Base-by-base conservation (phyloP, 2,329 filamentous ascomycete species). In the Pseudogymnoascus destructans region DNA sequence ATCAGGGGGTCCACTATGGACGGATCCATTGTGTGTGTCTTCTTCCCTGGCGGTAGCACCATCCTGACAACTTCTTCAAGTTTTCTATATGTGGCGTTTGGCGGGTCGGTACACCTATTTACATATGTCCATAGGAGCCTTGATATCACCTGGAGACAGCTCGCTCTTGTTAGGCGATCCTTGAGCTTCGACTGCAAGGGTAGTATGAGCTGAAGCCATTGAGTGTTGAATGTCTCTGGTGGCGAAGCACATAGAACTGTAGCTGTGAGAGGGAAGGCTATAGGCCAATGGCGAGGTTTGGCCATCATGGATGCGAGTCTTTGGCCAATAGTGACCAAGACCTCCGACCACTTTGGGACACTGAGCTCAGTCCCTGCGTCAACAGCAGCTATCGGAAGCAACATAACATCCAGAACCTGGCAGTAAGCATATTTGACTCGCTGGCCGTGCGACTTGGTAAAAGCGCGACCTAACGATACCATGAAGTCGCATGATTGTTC, bases 381-480 rank as follows among this genome's bases (percentile, higher is more conserved):
- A 11, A 52, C 42, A 3, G 88, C 88, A 11, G 92, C 92, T 56
- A 98, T 85, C 1, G 91, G 89, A 11, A 96, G 79, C 21, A 98
- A 74, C 25, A 98, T 77, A 64, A 87, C 86, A 66, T 95, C 89
- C 57, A 98, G 80, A 19, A 95, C 84, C 66, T 95, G 87, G 69
- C 93, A 97, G 68, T 96, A 98, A 0, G 91, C 89, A 64, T 92
- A 87, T 71, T 98, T 98, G 67, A 97, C 84, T 61, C 84, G 84
- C 63, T 89, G 88, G 0, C 93, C 93, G 66, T 96, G 92, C 3
- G 89, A 87, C 64, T 83, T 85, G 58, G 84, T 80, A 70, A 96
- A 97, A 15, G 95, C 79, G 57, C 83, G 86, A 5, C 88, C 90
- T 27, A 98, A 74, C 0, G 84, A 81, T 55, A 86, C 81, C 73